Evolutionary conservation across 1,284 basidiomycete genomes (phyloP), one percentile per base, ranked within the genome.

Genomic region (Clitocybe nebularis): DNA sequence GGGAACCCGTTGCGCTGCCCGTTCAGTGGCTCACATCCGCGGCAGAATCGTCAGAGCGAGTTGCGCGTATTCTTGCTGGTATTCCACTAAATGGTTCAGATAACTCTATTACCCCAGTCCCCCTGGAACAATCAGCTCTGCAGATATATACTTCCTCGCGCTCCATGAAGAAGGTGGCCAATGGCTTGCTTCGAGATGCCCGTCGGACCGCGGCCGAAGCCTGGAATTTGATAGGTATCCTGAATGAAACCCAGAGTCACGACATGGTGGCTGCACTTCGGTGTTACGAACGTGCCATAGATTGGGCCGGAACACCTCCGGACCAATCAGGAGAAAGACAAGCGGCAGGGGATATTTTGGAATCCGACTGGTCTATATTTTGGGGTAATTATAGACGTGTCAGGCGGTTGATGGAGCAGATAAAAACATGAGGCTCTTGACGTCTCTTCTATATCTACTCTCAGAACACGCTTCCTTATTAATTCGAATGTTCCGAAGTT

Each of bases 161-260:
- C 26, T 64, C 69, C 25, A 74, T 84, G 67, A 67, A 62, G 36
- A 72, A 69, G 42, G 75, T 79, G 1, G 82, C 86, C n/a, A 60
- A 54, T 30, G 69, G 68, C 33, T 62, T 89, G 4, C 68, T 89
- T 30, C 76, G 81, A 16, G 84, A 89, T 55, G 75, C 86, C 10
- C 72, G 81, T 11, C 69, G 84, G 25, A 80, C 81, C 11, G 81
- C 84, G 9, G 78, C 78, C 0, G 79, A 82, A 60, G 79, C 79
- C 5, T 89, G 89, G 72, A 71, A 69, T 48, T 49, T 73, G 40
- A 56, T 69, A 46, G 72, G 72, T n/a, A 57, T 69, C 13, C 45
- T 73, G 13, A 57, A 64, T 24, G 75, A 74, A 52, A 39, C 50
- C 9, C 54, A 56, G 42, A 58, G 64, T 0, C 66, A 67, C 30